Evolutionary conservation across 2,329 filamentous ascomycete species (phyloP).

Genomic region (Monilinia polystroma): DNA sequence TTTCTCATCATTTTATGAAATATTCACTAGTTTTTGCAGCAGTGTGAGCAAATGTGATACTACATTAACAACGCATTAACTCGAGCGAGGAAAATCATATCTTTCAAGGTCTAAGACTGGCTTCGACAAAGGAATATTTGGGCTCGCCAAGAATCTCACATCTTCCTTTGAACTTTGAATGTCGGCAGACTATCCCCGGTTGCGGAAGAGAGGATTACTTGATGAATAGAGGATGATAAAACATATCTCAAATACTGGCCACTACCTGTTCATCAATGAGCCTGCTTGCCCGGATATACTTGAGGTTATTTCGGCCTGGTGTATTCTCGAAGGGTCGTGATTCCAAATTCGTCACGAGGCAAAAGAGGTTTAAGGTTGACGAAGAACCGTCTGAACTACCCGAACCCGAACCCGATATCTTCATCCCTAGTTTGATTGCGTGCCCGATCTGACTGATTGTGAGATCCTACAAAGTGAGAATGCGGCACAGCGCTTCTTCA

Average conservation of each 20-base stretch:
- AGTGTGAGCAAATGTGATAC: neutral
- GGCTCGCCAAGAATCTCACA: constrained; percentile 7
- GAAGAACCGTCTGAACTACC: neutral
- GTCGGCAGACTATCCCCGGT: neutral
- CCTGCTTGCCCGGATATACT: neutral
- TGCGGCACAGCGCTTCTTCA: neutral
- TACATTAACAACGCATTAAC: neutral
- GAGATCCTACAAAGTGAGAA: neutral
- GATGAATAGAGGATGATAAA: neutral
- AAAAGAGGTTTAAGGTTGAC: neutral
- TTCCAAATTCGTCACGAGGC: neutral
- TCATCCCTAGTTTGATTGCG: neutral
- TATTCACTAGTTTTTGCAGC: constrained; percentile 1
- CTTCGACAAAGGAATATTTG: constrained; percentile 1
- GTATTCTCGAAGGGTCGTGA: constrained; percentile 2
- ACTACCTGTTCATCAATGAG: neutral
- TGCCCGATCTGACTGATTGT: neutral
- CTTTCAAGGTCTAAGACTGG: constrained; percentile 2
- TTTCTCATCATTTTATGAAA: too few species aligned
- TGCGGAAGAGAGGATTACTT: neutral
- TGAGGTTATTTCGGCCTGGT: neutral
- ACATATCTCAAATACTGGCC: neutral
- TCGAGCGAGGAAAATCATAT: neutral
- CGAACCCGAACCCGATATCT: neutral
- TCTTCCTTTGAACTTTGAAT: neutral